These are phyloP conservation scores for Atkinsonella hypoxylon DNA, from an alignment of 2,329 filamentous ascomycete genomes.

Conservation along the genomic window DNA sequence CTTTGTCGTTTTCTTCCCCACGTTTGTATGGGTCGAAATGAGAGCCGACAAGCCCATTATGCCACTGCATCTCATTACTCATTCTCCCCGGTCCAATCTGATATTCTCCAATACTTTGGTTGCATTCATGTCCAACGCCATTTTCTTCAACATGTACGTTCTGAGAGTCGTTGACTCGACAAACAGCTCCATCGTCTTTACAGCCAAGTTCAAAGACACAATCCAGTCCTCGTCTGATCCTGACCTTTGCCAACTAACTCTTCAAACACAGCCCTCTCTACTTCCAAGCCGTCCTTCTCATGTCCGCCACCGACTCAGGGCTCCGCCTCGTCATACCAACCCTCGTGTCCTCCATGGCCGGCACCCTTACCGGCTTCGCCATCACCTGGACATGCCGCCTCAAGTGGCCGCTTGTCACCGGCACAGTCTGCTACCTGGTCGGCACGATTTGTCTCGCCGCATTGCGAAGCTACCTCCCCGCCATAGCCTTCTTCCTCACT, in stretches of 20 bases:
- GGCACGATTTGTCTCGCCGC: constrained; percentile 38
- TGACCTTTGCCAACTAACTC: too few species aligned
- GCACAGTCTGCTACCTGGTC: constrained; percentile 33
- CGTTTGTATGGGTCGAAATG: constrained; percentile 41
- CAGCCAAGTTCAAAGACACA: too few species aligned
- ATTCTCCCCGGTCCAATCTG: constrained; percentile 41
- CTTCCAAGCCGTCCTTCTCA: constrained; percentile 63
- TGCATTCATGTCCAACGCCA: constrained; percentile 39
- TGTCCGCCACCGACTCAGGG: constrained; percentile 58
- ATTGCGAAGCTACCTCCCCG: constrained; percentile 39
- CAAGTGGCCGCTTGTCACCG: constrained; percentile 45
- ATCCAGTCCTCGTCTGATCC: too few species aligned
- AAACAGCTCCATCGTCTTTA: too few species aligned
- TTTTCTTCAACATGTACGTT: constrained; percentile 46
- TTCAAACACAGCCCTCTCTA: constrained; percentile 46
- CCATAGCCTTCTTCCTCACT: constrained; percentile 41
- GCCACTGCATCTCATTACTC: constrained; percentile 40
- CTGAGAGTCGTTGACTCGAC: not conserved
- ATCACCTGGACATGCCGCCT: constrained; percentile 48
- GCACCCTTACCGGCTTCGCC: constrained; percentile 47
- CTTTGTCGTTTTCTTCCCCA: constrained; percentile 34
- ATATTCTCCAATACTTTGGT: constrained; percentile 43
- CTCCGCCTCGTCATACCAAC: constrained; percentile 57
- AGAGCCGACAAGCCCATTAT: constrained; percentile 43
- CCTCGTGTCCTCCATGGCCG: constrained; percentile 39